A percentile compares a stretch with the other conserved stretches of the same genome.
Evolutionary conservation across 2,329 filamentous ascomycete species (phyloP).

Genomic region (Verticillium nubilum): DNA sequence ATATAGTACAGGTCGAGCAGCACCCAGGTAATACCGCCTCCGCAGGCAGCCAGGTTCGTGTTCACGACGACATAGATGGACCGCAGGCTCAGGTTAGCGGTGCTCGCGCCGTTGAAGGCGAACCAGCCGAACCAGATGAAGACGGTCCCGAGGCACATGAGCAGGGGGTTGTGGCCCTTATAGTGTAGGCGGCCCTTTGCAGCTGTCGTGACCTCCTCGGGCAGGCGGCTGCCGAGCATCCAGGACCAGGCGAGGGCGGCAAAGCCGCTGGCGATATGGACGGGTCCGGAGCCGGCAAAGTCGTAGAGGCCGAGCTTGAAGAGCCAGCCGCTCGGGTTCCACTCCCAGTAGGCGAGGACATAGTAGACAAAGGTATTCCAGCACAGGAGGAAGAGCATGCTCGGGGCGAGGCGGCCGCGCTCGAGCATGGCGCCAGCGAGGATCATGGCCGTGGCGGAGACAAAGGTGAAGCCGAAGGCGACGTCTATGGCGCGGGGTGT

Average conservation of each 20-base stretch:
- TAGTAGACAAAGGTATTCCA: conserved; percentile 63
- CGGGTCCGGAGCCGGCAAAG: conserved; percentile 58
- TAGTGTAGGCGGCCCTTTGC: conserved; percentile 30
- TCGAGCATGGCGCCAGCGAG: conserved; percentile 32
- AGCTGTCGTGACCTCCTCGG: conserved; percentile 39
- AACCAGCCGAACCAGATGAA: conserved; percentile 62
- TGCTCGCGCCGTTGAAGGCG: conserved; percentile 43
- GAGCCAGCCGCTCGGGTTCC: conserved; percentile 61
- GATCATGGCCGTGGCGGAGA: conserved; percentile 32
- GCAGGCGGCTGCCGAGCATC: conserved; percentile 59
- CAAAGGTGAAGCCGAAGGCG: conserved; percentile 30
- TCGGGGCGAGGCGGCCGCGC: conserved; percentile 31
- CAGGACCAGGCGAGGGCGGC: conserved; percentile 59
- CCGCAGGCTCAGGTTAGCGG: conserved; percentile 45
- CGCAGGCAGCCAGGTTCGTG: conserved; percentile 52
- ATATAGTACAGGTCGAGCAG: conserved; percentile 45
- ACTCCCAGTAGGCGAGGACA: conserved; percentile 58
- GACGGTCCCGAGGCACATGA: conserved; percentile 59
- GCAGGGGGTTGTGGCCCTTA: conserved; percentile 57
- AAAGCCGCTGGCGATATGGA: conserved; percentile 59
- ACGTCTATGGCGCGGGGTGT: too few relatives aligned
- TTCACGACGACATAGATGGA: conserved; percentile 52
- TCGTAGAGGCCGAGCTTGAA: conserved; percentile 55
- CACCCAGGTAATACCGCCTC: conserved; percentile 47
- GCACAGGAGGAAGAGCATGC: conserved; percentile 57